These are phyloP conservation scores for Russula earlei DNA, from an alignment of 768 basidiomycete genomes.

Conservation along the genomic window DNA sequence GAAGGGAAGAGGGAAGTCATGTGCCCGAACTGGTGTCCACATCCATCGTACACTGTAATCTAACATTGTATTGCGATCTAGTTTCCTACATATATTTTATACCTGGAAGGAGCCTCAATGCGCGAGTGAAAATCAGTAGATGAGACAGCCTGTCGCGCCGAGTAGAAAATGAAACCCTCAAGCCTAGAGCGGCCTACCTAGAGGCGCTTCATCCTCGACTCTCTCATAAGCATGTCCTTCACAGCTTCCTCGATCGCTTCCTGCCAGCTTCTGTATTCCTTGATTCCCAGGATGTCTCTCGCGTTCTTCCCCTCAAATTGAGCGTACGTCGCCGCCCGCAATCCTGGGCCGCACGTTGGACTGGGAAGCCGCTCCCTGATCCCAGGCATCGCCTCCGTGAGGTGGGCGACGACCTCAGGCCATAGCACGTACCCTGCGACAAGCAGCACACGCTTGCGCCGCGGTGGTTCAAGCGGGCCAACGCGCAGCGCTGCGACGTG, in stretches of 20 bases:
- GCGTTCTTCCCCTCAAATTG: slow-evolving; percentile 10
- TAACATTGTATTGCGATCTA: too few relatives aligned
- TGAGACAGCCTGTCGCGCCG: too few relatives aligned
- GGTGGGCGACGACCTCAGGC: slow-evolving; percentile 9
- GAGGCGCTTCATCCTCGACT: neutral
- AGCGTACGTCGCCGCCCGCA: neutral
- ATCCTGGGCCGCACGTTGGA: neutral
- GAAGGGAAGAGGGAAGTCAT: too few relatives aligned
- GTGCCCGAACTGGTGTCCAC: too few relatives aligned
- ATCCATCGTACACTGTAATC: too few relatives aligned
- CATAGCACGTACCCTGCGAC: slow-evolving; percentile 10
- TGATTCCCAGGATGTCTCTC: slow-evolving; percentile 9
- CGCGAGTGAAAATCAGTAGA: too few relatives aligned
- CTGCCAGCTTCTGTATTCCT: neutral
- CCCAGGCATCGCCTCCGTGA: slow-evolving; percentile 3
- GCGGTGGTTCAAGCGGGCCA: neutral
- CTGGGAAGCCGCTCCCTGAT: slow-evolving; percentile 9
- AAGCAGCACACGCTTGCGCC: slow-evolving; percentile 12
- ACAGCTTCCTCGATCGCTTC: slow-evolving; percentile 13
- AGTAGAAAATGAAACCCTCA: too few relatives aligned
- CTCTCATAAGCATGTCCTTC: neutral
- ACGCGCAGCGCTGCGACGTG: slow-evolving; percentile 9
- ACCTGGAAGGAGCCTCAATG: too few relatives aligned
- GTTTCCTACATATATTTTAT: too few relatives aligned
- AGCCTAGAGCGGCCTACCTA: too few relatives aligned